phyloP scores from a whole-genome alignment of 176 grass and related monocot species.

The Juncus inflexus region DNA sequence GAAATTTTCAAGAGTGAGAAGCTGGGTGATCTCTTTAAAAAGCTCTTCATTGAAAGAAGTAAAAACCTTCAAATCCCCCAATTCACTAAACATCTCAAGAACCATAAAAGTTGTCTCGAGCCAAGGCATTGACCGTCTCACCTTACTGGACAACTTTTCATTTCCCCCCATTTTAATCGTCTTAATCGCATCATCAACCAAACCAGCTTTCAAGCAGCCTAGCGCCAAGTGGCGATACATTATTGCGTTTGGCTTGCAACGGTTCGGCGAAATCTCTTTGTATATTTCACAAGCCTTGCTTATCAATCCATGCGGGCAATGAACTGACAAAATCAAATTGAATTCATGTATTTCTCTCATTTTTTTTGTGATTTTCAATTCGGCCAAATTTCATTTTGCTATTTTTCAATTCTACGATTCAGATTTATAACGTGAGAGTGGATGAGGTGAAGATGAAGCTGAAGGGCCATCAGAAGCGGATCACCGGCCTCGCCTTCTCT shows the following conservation, averaged over 20 bases:
- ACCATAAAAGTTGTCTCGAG: constrained; percentile 83
- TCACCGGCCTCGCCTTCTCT: constrained; percentile 97
- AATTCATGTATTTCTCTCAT: constrained; percentile 56
- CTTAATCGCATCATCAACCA: constrained; percentile 70
- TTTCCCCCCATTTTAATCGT: constrained; percentile 64
- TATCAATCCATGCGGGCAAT: constrained; percentile 62
- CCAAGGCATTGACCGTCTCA: constrained; percentile 78
- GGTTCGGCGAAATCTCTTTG: constrained; percentile 73
- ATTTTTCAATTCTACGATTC: constrained; percentile 63
- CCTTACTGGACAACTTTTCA: constrained; percentile 49
- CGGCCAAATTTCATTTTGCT: constrained; percentile 40
- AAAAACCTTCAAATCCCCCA: constrained; percentile 78
- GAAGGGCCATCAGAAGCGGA: constrained; percentile 95
- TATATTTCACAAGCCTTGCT: constrained; percentile 72
- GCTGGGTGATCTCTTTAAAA: constrained; percentile 98
- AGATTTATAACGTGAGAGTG: constrained; percentile 97
- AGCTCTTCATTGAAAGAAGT: constrained; percentile 98
- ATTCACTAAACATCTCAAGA: constrained; percentile 64
- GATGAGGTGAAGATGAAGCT: constrained; percentile 99
- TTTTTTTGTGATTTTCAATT: constrained; percentile 52
- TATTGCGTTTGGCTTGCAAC: constrained; percentile 82
- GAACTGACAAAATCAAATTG: constrained; percentile 79
- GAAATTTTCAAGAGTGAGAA: constrained; percentile 97
- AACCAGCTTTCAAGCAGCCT: constrained; percentile 76
- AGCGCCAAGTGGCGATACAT: constrained; percentile 74